phyloP scores from a whole-genome alignment of 306 rosid species.

The Purshia tridentata region DNA sequence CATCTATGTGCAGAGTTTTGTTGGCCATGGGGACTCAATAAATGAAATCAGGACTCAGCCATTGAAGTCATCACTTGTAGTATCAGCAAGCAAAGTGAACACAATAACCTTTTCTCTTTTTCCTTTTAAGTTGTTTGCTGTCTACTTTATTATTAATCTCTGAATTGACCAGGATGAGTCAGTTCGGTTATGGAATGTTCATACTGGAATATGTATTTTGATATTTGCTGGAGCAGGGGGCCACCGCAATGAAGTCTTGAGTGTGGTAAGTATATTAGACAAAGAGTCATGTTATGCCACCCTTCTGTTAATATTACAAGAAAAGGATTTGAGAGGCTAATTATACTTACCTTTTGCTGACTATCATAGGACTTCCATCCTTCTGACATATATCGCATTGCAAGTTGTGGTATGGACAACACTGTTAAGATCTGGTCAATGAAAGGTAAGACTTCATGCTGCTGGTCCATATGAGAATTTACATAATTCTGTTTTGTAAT shows the following conservation, averaged over 20 bases:
- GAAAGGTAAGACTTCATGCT: conserved; percentile 55
- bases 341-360: conserved; percentile 23
- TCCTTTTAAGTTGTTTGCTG: conserved; percentile 14
- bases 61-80: conserved; percentile 71
- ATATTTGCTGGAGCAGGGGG: conserved; percentile 97
- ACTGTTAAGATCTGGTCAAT: conserved; percentile 97
- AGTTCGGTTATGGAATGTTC: conserved; percentile 92
- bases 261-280: conserved; percentile 65
- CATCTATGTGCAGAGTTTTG: conserved; percentile 63
- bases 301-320: background rate
- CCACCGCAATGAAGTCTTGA: conserved; percentile 94
- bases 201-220: conserved; percentile 87
- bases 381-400: conserved; percentile 75
- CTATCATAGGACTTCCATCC: conserved; percentile 82
- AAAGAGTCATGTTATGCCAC: conserved; percentile 6
- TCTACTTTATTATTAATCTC: conserved; percentile 31
- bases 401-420: conserved; percentile 98
- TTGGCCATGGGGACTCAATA: conserved; percentile 95
- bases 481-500: background rate
- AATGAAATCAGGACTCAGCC: conserved; percentile 93
- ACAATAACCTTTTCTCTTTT: background rate
- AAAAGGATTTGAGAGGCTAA: background rate
- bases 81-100: conserved; percentile 92
- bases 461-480: background rate
- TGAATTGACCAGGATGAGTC: conserved; percentile 78